Evolutionary conservation across 2,329 filamentous ascomycete species (phyloP).

Genomic region (Fusarium albidum): DNA sequence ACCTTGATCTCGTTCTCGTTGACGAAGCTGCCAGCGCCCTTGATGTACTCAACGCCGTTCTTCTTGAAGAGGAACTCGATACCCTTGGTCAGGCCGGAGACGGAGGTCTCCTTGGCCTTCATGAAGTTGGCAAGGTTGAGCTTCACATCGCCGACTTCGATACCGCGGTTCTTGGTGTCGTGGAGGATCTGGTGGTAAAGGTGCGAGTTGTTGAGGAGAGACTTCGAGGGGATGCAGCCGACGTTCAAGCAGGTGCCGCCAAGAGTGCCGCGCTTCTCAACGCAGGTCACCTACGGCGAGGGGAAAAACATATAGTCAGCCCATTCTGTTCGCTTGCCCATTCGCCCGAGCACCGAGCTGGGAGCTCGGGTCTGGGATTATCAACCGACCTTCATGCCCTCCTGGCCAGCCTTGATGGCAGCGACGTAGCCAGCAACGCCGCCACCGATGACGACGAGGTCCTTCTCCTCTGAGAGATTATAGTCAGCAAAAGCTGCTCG

Average conservation of each 20-base stretch:
- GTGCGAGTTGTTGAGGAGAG: slow-evolving; percentile 99
- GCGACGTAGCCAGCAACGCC: slow-evolving; percentile 99
- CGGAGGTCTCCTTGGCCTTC: slow-evolving; percentile 97
- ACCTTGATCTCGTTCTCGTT: slow-evolving; percentile 94
- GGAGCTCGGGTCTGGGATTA: slow-evolving; percentile 1
- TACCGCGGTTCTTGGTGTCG: slow-evolving; percentile 96
- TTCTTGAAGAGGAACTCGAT: slow-evolving; percentile 99
- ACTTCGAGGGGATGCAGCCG: slow-evolving; percentile 99
- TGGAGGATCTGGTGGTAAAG: slow-evolving; percentile 97
- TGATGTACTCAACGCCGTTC: slow-evolving; percentile 98
- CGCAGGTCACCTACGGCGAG: slow-evolving; percentile 80
- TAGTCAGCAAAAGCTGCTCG: slow-evolving; percentile 29
- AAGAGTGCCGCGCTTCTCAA: slow-evolving; percentile 95
- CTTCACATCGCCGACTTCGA: slow-evolving; percentile 96
- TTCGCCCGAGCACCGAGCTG: slow-evolving; percentile 5
- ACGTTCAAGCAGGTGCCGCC: slow-evolving; percentile 99
- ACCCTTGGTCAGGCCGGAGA: slow-evolving; percentile 90
- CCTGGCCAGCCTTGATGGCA: slow-evolving; percentile 98
- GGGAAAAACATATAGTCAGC: slow-evolving; percentile 21
- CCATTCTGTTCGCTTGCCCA: slow-evolving; percentile 16
- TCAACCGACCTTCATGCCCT: slow-evolving; percentile 82
- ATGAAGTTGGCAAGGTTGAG: slow-evolving; percentile 96
- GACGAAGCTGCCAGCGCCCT: slow-evolving; percentile 87
- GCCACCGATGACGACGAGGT: slow-evolving; percentile 96
- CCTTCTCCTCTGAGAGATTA: slow-evolving; percentile 78